Evolutionary conservation across 2,329 filamentous ascomycete species (phyloP), one percentile per base, ranked within the genome.

Genomic region (Alternaria sp.): DNA sequence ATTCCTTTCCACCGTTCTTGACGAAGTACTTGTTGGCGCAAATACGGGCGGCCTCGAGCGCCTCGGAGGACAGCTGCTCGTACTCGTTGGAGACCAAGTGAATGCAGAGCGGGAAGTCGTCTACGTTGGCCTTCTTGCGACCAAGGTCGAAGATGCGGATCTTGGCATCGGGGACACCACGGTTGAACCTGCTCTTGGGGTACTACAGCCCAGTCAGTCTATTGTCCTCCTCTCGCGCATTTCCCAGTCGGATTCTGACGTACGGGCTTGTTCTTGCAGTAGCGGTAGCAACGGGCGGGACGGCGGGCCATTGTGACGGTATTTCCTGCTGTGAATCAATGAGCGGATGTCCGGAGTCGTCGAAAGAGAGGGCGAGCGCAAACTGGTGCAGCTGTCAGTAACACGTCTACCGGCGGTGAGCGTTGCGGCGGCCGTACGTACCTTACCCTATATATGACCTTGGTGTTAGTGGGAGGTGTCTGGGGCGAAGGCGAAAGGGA

Each of bases 1-100:
- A 85, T 86, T 90, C 88, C 83, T 90, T 90, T 81, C 88, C 88
- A 77, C 85, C 84, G 74, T 85, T 82, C 84, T 89, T 89, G 81
- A 89, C 87, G 73, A 90, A 84, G 83, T 90, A 89, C 92, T 98
- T 98, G 92, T 99, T 99, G 91, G 94, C 94, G 89, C 94, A 98
- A 83, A 99, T 99, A 90, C 95, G 95, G 84, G 95, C 95, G 82
- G 95, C 95, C 87, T 99, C 95, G 79, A 99, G 93, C 82, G 95
- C 95, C 88, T 99, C 95, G 78, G 95, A 98, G 83, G 93, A 96
- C 87, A 99, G 87, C 90, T 99, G 95, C 88, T 99, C 95, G 87
- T 97, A 97, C 88, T 99, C 95, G 90, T 99, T 98, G 88, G 94
- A 98, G 81, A 98, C 94, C 82, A 99, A 88, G 90, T 99, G 95